phyloP scores from a whole-genome alignment of 2,329 filamentous ascomycete genomes.

The Fusarium tuaranense region DNA sequence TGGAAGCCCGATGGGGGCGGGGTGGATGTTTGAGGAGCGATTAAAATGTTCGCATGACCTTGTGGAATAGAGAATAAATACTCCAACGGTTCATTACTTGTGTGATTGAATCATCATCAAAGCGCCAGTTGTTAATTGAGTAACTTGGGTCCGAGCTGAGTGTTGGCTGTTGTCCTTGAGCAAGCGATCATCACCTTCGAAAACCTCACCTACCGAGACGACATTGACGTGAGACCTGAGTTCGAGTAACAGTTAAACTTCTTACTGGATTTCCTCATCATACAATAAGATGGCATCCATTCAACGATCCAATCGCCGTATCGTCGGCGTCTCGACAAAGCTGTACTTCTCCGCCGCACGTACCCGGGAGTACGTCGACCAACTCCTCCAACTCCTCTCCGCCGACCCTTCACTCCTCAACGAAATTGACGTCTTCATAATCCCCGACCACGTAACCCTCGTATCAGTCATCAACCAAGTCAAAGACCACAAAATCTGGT shows the following conservation, averaged over 20 bases:
- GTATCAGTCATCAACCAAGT: slow-evolving; percentile 63
- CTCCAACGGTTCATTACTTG: background rate
- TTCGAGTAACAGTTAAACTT: background rate
- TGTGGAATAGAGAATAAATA: background rate
- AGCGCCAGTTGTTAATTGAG: background rate
- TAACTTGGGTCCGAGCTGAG: background rate
- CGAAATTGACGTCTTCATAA: slow-evolving; percentile 77
- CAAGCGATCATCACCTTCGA: background rate
- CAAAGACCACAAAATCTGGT: slow-evolving; percentile 59
- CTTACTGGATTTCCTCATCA: background rate
- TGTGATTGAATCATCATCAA: background rate
- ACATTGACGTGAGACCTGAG: background rate
- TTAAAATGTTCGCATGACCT: background rate
- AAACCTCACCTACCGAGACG: too few species aligned
- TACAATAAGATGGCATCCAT: slow-evolving; percentile 41
- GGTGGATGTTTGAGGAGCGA: background rate
- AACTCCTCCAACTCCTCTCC: slow-evolving; percentile 60
- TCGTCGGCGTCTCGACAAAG: slow-evolving; percentile 81
- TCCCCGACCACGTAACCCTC: slow-evolving; percentile 82
- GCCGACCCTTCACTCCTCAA: slow-evolving; percentile 55
- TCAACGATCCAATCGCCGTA: slow-evolving; percentile 58
- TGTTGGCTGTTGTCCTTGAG: background rate
- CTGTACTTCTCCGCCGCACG: slow-evolving; percentile 81
- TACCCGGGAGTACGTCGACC: slow-evolving; percentile 68
- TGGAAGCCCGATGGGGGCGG: slow-evolving; percentile 15